Base-by-base conservation (phyloP, 2,329 filamentous ascomycete species). In the Sporothrix variecibatus region DNA sequence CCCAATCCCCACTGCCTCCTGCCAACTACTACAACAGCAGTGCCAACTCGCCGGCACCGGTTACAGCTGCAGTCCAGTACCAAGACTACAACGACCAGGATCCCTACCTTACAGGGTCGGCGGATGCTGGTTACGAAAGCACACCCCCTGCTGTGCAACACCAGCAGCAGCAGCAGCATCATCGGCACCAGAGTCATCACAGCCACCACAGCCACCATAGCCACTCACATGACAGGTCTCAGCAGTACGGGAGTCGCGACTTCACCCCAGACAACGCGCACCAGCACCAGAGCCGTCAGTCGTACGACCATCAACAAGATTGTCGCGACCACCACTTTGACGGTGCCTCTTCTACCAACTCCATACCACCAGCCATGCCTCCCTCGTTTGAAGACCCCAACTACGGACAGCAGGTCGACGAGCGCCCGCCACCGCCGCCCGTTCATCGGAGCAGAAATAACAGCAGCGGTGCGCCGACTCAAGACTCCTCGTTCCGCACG, bases 391-490 rank as follows among this genome's bases (percentile, higher is more conserved):
- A 75, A 7, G 76, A 76, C 6, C 40, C 62, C 2, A 71, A 28
- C 72, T 70, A 65, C 31, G 58, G 17, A 17, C 38, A 34, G n/a
- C 74, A 73, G 9, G 51, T n/a, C 1, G 72, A 84, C 56, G 84
- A 85, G 43, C 83, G 83, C 2, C 88, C 88, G 6, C 88, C 88
- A 2, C 88, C 87, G 7, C 88, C 88, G 0, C 88, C 88, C 2
- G 87, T 83, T 12, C 88, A 90, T 76, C 81, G 88, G 74, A 83
- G 81, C 73, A 80, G 86, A 74, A 84, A 87, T 75, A 85, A 82
- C 74, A 86, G 83, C 76, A 83, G 82, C 53, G 80, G 79, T 28
- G 78, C 83, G 11, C 60, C n/a, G 9, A 51, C 58, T 2, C 81
- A 84, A 72, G 87, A 87, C 31, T 76, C 82, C 58, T 78, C 82